These are phyloP conservation scores for Vinca minor DNA, from an alignment of 257 asterid species.

Conservation along the genomic window DNA sequence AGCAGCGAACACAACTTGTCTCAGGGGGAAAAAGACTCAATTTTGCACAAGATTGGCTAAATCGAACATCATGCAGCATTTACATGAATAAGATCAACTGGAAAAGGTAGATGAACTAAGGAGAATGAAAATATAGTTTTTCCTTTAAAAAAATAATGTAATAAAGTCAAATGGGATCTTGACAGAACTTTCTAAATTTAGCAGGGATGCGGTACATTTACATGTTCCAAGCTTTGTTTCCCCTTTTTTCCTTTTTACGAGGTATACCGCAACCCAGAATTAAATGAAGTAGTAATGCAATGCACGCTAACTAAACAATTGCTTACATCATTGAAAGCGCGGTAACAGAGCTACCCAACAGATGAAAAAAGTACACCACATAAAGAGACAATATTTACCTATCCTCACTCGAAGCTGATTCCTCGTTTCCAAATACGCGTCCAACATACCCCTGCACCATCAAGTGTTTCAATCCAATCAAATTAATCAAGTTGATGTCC, in stretches of 20 bases:
- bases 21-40: background rate
- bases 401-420: constrained; percentile 64
- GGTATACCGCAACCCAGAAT: background rate
- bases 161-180: background rate
- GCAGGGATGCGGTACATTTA: background rate
- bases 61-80: background rate
- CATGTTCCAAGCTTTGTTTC: background rate
- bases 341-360: background rate
- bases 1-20: no score
- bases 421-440: constrained; percentile 81
- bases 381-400: constrained; percentile 36
- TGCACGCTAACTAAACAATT: background rate
- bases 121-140: background rate
- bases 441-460: constrained; percentile 80
- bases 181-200: background rate
- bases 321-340: background rate
- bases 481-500: background rate
- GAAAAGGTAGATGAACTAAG: background rate
- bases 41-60: background rate
- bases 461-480: constrained; percentile 12
- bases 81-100: background rate
- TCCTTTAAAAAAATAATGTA: no score
- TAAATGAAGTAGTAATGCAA: background rate
- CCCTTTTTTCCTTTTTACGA: no score
- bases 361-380: background rate